Percentiles rank a stretch among this genome's conserved stretches.
Evolutionary conservation across 1,284 basidiomycete species (phyloP).

Genomic region (Microbotryomycetes sp.): DNA sequence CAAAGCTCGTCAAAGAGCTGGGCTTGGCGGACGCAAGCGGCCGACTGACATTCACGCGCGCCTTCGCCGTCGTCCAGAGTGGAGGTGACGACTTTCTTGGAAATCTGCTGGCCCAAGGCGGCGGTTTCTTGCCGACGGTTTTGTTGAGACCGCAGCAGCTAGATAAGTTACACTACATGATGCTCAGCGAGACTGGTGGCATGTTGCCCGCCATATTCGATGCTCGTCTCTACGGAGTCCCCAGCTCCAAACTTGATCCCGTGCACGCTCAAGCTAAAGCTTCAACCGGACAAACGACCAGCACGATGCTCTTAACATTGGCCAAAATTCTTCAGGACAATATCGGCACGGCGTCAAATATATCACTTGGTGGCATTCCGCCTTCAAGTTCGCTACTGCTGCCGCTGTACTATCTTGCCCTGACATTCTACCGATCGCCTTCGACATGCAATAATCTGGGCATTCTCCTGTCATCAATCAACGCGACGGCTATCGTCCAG

Average conservation of each 20-base stretch:
- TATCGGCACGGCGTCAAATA: constrained; percentile 30
- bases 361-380: constrained; percentile 42
- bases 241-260: constrained; percentile 40
- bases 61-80: constrained; percentile 42
- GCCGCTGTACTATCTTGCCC: constrained; percentile 54
- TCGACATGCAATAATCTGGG: constrained; percentile 58
- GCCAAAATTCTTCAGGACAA: constrained; percentile 53
- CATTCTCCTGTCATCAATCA: constrained; percentile 51
- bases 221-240: constrained; percentile 22
- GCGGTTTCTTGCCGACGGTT: constrained; percentile 46
- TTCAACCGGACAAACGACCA: constrained; percentile 44
- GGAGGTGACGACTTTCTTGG: constrained; percentile 40
- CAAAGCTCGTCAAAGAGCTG: constrained; percentile 27
- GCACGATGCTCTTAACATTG: constrained; percentile 52
- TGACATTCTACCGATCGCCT: constrained; percentile 51
- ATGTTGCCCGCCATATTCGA: constrained; percentile 43
- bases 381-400: constrained; percentile 49
- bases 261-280: constrained; percentile 26
- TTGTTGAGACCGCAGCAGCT: constrained; percentile 45
- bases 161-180: constrained; percentile 10
- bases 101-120: constrained; percentile 40
- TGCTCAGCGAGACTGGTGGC: constrained; percentile 34
- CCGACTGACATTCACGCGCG: constrained; percentile 37
- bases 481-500: constrained; percentile 36
- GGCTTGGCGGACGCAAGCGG: constrained; percentile 31